These are phyloP conservation scores for Aspergillus felis DNA, from an alignment of 2,329 filamentous ascomycete genomes.

Conservation along the genomic window DNA sequence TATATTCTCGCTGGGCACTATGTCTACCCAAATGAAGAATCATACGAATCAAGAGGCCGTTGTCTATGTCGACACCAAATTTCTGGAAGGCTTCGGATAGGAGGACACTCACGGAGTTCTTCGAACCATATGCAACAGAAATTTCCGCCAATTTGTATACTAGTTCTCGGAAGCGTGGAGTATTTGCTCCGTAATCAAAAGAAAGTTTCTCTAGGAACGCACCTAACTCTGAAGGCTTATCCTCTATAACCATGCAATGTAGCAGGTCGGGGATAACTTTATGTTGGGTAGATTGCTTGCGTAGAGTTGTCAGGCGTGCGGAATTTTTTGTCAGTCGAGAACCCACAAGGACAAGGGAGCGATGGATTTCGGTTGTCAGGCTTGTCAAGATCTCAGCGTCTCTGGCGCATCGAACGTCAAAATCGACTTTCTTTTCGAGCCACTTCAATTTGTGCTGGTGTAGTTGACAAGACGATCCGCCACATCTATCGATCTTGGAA, in stretches of 20 bases:
- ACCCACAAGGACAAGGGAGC: neutral
- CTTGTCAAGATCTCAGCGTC: neutral
- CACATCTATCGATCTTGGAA: constrained; percentile 1
- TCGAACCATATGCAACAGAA: neutral
- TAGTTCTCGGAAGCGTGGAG: neutral
- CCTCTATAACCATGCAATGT: too few relatives aligned
- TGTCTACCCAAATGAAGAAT: neutral
- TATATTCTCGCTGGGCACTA: neutral
- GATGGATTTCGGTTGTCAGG: neutral
- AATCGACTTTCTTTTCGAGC: neutral
- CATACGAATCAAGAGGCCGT: constrained; percentile 1
- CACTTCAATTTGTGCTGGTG: constrained; percentile 1
- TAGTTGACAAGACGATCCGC: neutral
- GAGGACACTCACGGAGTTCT: neutral
- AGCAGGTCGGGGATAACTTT: too few relatives aligned
- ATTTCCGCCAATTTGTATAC: neutral
- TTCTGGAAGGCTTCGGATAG: neutral
- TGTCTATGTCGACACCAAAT: neutral
- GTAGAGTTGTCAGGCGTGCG: too few relatives aligned
- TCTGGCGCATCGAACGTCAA: neutral
- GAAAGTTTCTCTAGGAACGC: too few relatives aligned
- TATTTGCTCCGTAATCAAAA: too few relatives aligned
- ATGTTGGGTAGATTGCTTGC: neutral
- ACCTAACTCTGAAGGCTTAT: too few relatives aligned
- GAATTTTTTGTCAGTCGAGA: neutral